phyloP scores from a whole-genome alignment of 1,139 yeast species.

The Candida tetrigidarum region DNA sequence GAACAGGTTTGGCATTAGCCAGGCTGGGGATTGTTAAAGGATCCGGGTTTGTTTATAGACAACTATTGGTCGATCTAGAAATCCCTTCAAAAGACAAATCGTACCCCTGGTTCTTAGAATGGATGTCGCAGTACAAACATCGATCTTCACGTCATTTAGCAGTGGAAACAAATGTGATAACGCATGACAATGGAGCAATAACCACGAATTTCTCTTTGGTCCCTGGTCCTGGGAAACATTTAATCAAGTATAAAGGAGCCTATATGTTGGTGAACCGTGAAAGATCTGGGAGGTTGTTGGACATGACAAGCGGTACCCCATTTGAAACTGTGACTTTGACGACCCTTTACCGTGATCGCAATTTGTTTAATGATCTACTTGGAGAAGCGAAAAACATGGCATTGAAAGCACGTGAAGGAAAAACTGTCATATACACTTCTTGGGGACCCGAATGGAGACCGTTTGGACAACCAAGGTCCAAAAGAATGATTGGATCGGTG shows the following conservation, averaged over 20 bases:
- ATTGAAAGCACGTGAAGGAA: conserved; percentile 83
- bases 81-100: conserved; percentile 94
- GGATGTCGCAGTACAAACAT: conserved; percentile 89
- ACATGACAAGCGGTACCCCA: conserved; percentile 90
- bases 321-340: conserved; percentile 94
- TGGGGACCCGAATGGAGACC: conserved; percentile 99
- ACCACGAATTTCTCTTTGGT: conserved; percentile 87
- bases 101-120: conserved; percentile 91
- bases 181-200: conserved; percentile 93
- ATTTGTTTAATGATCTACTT: conserved; percentile 70
- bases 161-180: conserved; percentile 85
- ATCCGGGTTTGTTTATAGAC: conserved; percentile 74
- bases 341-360: conserved; percentile 82
- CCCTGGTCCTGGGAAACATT: conserved; percentile 98
- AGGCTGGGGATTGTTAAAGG: conserved; percentile 69
- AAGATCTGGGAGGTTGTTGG: conserved; percentile 86
- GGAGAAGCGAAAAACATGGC: conserved; percentile 88
- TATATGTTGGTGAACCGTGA: conserved; percentile 89
- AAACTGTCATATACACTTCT: conserved; percentile 89
- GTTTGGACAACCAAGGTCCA: conserved; percentile 93
- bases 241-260: conserved; percentile 84
- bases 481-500: conserved; percentile 84
- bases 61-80: conserved; percentile 87
- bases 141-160: conserved; percentile 83
- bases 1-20: conserved; percentile 82